A percentile compares a stretch with the other conserved stretches of the same genome.
Evolutionary conservation across 192 early-diverging fungal species (phyloP).

Genomic region (Thoreauomyces humboldtii): DNA sequence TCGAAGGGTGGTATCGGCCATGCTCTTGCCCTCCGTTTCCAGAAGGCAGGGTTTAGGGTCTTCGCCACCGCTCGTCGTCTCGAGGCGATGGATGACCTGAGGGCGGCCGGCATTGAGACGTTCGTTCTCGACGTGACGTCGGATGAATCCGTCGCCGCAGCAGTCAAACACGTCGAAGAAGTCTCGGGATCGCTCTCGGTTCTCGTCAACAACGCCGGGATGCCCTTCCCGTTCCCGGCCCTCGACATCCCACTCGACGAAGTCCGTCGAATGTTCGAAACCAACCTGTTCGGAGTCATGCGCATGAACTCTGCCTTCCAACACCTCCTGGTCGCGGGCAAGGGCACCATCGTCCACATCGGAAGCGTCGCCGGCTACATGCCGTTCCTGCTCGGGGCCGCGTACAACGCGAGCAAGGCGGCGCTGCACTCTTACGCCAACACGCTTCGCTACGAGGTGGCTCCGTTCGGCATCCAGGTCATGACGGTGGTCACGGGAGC

Average conservation of each 20-base stretch:
- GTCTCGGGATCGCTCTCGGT: neutral
- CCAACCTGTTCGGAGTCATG: slow-evolving; percentile 1
- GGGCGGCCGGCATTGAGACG: slow-evolving; percentile 3
- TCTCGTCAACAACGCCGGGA: slow-evolving; percentile 12
- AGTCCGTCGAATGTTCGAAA: neutral
- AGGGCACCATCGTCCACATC: slow-evolving; percentile 10
- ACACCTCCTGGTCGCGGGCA: neutral
- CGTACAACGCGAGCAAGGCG: slow-evolving; percentile 7
- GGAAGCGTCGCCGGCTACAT: slow-evolving; percentile 5
- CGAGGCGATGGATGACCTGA: neutral
- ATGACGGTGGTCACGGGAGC: slow-evolving; percentile 6
- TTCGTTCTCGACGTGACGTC: neutral
- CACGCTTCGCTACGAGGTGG: slow-evolving; percentile 6
- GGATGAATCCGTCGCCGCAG: neutral
- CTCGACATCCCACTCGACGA: neutral
- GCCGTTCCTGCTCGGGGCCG: slow-evolving; percentile 5
- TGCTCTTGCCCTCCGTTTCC: neutral
- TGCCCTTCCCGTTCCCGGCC: neutral
- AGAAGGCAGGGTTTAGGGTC: slow-evolving; percentile 1
- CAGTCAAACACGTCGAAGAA: neutral
- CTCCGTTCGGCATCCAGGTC: slow-evolving; percentile 4
- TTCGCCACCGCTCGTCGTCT: slow-evolving; percentile 3
- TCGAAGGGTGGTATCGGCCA: slow-evolving; percentile 5
- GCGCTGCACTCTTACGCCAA: slow-evolving; percentile 12
- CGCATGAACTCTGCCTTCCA: slow-evolving; percentile 9